Conservation (phyloP, 2,329 filamentous ascomycete species). For the Colletotrichum sp. region DNA sequence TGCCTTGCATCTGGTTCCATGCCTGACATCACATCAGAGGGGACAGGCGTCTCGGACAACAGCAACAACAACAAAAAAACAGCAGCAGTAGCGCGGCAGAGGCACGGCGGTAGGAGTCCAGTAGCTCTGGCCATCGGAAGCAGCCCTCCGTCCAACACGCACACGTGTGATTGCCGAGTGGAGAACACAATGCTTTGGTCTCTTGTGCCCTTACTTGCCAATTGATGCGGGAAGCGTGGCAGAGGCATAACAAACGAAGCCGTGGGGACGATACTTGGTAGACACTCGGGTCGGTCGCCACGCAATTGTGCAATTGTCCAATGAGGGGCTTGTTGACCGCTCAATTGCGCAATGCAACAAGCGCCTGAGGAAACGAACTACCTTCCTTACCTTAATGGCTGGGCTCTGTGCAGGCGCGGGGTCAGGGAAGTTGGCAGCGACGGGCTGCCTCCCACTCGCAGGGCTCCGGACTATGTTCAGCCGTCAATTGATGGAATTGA, state of each 20-base stretch:
- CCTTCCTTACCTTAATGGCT: too few relatives aligned
- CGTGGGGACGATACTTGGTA: background rate
- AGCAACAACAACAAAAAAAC: background rate
- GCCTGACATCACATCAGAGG: background rate
- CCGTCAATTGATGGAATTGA: background rate
- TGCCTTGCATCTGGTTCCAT: slow-evolving; percentile 8
- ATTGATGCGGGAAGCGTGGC: background rate
- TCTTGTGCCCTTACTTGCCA: too few relatives aligned
- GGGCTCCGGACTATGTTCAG: background rate
- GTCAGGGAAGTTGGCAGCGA: background rate
- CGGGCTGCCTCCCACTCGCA: background rate
- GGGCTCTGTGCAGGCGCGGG: background rate
- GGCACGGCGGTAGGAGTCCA: background rate
- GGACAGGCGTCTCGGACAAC: background rate
- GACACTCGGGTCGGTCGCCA: background rate
- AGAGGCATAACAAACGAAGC: background rate
- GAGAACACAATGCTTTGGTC: background rate
- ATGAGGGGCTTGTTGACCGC: background rate
- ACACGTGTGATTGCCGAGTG: background rate
- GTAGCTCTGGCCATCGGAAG: background rate
- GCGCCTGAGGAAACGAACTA: background rate
- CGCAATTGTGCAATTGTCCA: slow-evolving; percentile 9
- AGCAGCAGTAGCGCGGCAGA: background rate
- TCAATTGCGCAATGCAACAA: background rate
- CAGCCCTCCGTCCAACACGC: background rate